phyloP scores from a whole-genome alignment of 2,329 filamentous ascomycete species.

The Cryphonectria radicalis region DNA sequence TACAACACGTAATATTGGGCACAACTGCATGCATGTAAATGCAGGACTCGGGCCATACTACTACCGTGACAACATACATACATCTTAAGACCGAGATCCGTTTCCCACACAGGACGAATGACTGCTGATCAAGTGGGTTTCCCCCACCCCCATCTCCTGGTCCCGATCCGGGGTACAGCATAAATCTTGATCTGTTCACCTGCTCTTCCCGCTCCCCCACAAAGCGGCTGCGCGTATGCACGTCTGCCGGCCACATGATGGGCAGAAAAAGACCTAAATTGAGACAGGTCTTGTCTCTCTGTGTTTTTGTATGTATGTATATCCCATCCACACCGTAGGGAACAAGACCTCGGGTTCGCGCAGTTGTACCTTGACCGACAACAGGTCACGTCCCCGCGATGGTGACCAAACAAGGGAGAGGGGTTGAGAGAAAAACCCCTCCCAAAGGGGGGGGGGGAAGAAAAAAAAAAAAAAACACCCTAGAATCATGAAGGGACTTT shows the following conservation, averaged over 20 bases:
- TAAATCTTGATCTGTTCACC: not conserved
- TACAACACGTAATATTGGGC: not conserved
- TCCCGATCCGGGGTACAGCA: not conserved
- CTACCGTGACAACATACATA: not conserved
- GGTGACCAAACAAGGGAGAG: not conserved
- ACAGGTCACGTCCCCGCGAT: not conserved
- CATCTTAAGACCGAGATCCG: not conserved
- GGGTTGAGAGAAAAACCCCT: rapidly evolving
- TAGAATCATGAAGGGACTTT: not conserved
- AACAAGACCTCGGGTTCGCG: not conserved
- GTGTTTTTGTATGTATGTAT: not conserved
- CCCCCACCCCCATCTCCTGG: not conserved
- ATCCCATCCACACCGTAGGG: not conserved
- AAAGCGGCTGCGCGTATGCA: conserved; percentile 6
- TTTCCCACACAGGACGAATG: not conserved
- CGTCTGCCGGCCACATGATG: conserved; percentile 16
- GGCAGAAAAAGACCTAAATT: not conserved
- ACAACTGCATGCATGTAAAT: not conserved
- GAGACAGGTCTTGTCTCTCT: not conserved
- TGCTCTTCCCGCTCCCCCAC: not conserved
- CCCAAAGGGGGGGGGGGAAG: not conserved
- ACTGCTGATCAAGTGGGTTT: not conserved
- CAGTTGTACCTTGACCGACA: not conserved
- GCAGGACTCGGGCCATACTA: not conserved
- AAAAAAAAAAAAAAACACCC: not conserved